Conservation (phyloP, 495 filamentous ascomycete genomes). For the Hypoxylon trugodes region DNA sequence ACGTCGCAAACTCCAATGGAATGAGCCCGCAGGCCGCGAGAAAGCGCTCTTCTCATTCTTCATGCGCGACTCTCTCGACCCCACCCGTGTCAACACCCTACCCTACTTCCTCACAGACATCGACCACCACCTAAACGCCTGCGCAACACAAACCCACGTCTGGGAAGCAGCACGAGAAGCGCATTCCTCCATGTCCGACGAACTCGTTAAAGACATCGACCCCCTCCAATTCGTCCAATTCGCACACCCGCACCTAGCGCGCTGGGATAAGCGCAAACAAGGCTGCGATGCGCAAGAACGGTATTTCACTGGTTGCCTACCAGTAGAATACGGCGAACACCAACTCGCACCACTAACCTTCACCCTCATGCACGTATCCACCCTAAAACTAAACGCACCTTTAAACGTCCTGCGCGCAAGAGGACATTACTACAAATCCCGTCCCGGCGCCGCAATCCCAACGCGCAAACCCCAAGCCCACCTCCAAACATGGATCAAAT, state of each 20-base stretch:
- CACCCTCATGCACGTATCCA: constrained; percentile 41
- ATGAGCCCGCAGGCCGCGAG: constrained; percentile 45
- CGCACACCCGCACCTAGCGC: constrained; percentile 28
- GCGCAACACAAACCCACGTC: constrained; percentile 37
- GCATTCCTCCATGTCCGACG: constrained; percentile 43
- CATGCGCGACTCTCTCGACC: constrained; percentile 40
- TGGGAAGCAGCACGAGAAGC: constrained; percentile 46
- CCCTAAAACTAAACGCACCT: constrained; percentile 42
- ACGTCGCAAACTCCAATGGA: constrained; percentile 46
- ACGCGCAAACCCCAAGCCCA: constrained; percentile 38
- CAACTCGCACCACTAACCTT: constrained; percentile 37
- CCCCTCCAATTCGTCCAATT: constrained; percentile 16
- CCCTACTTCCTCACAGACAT: constrained; percentile 42
- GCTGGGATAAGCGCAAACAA: constrained; percentile 33
- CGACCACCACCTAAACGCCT: constrained; percentile 47
- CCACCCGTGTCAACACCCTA: constrained; percentile 6
- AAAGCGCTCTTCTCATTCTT: constrained; percentile 45
- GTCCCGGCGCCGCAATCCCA: constrained; percentile 27
- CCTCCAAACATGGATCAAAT: constrained; percentile 37
- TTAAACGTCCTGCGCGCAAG: constrained; percentile 36
- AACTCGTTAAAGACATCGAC: constrained; percentile 32
- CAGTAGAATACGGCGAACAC: constrained; percentile 15
- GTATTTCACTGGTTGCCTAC: constrained; percentile 15
- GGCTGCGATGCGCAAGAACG: constrained; percentile 20
- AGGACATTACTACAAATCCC: constrained; percentile 35